phyloP scores from a whole-genome alignment of 331 rosid genomes.

The Telfairia occidentalis region DNA sequence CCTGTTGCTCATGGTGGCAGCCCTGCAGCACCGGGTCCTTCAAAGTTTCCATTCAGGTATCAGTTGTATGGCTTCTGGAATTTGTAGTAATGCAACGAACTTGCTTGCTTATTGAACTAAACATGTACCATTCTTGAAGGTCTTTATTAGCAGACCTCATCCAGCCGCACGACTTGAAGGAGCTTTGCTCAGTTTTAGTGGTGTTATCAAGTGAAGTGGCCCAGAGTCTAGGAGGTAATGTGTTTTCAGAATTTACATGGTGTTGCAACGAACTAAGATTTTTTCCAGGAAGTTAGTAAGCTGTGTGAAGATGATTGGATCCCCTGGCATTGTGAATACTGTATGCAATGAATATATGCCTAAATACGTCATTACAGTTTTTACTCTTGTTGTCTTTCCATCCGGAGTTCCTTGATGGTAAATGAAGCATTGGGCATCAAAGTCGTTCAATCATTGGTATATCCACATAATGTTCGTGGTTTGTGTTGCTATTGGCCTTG shows the following conservation, averaged over 20 bases:
- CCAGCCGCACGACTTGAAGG: slow-evolving; percentile 7
- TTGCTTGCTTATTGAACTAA: slow-evolving; percentile 6
- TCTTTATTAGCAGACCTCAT: slow-evolving; percentile 15
- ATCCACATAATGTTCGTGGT: neutral
- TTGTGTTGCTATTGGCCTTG: neutral
- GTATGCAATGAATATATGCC: neutral
- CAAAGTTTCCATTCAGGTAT: slow-evolving; percentile 67
- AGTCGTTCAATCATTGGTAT: neutral
- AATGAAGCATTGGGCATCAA: neutral
- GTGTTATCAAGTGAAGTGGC: slow-evolving; percentile 11
- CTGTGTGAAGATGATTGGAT: neutral
- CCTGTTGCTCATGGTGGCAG: slow-evolving; percentile 45
- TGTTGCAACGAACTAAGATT: neutral
- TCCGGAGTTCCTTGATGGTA: neutral
- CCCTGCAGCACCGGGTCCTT: slow-evolving; percentile 55
- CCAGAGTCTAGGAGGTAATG: slow-evolving; percentile 5
- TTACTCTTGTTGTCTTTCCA: neutral
- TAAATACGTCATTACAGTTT: neutral
- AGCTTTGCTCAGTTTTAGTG: slow-evolving; percentile 14
- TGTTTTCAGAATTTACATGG: neutral
- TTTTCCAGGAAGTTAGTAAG: neutral
- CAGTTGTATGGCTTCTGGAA: neutral
- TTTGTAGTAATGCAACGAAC: neutral
- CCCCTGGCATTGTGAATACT: neutral
- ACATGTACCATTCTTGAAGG: slow-evolving; percentile 3